phyloP scores from a whole-genome alignment of 768 basidiomycete genomes.

The Lactarius akahatsu region DNA sequence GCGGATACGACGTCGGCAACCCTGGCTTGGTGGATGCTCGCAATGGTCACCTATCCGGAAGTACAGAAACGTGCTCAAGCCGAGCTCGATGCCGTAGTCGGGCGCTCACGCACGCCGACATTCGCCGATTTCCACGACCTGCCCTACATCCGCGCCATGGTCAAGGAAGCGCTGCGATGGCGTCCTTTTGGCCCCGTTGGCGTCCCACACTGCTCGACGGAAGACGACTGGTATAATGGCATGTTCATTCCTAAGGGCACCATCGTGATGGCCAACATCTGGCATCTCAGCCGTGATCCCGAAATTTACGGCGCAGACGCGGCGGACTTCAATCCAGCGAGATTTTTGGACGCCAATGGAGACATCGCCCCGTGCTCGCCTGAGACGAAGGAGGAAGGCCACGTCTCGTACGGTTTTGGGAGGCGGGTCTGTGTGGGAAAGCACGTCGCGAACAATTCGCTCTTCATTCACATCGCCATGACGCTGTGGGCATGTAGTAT shows the following conservation, averaged over 20 bases:
- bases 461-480: slow-evolving; percentile 36
- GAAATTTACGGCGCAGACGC: slow-evolving; percentile 32
- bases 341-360: slow-evolving; percentile 32
- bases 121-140: slow-evolving; percentile 19
- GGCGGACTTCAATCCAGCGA: slow-evolving; percentile 28
- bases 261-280: slow-evolving; percentile 35
- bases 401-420: slow-evolving; percentile 34
- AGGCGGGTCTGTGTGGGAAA: slow-evolving; percentile 19
- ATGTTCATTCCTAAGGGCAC: slow-evolving; percentile 39
- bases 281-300: slow-evolving; percentile 30
- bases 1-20: neutral
- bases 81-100: slow-evolving; percentile 20
- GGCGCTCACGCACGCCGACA: slow-evolving; percentile 11
- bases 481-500: slow-evolving; percentile 33
- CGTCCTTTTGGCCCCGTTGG: slow-evolving; percentile 6
- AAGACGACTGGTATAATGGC: slow-evolving; percentile 34
- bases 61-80: slow-evolving; percentile 5
- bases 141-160: slow-evolving; percentile 22
- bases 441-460: slow-evolving; percentile 30
- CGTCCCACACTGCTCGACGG: slow-evolving; percentile 25
- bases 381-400: slow-evolving; percentile 35
- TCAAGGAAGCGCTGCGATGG: slow-evolving; percentile 25
- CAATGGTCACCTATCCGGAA: slow-evolving; percentile 7
- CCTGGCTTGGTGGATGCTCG: slow-evolving; percentile 11
- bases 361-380: slow-evolving; percentile 20